Evolutionary conservation across 2,329 filamentous ascomycete species (phyloP), one percentile per base, ranked within the genome.

Genomic region (Fusarium sp.): DNA sequence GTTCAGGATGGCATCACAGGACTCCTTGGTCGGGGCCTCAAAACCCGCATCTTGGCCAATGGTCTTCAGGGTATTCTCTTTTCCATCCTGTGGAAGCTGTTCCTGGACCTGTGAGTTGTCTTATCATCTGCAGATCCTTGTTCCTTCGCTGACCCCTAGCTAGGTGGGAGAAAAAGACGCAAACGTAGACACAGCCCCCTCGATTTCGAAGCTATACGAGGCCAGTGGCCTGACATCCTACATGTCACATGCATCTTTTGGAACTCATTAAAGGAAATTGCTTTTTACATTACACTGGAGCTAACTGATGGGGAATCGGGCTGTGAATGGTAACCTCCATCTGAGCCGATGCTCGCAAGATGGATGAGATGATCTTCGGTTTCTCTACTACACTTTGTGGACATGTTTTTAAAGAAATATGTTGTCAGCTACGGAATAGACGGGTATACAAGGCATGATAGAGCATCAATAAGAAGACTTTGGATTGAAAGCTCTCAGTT

Each of bases 31-130:
- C 84, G 86, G 25, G 86, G 86, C 2, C 81, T 87, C 33, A 83
- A 83, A 76, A 87, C 86, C 0, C 82, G 86, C 9, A 87, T 87
- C 8, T 67, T 87, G n/a, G 84, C 83, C 72, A 87, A 87, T 60
- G 86, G 86, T 0, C 72, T 87, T 3, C 86, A 87, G 61, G 84
- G 86, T 0, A 74, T 87, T 5, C 20, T 87, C 4, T 87, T 87
- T 60, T 86, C 85, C 5, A 86, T 87, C 18, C 72, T 87, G 2
- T 87, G 86, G 86, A 87, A 86, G 62, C 68, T 87, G 1, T 87
- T 87, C 66, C 76, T 87, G 13, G 85, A 87, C 50, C 56, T 87
- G 86, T 87, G 42, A 81, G 85, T 83, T 2, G 25, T 6, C 2
- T 38, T 38, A 0, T 5, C 4, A 0, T 5, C 4, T 9, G 22